Evolutionary conservation across 192 early-diverging fungal species (phyloP).

Genomic region (Coemansia sp.): DNA sequence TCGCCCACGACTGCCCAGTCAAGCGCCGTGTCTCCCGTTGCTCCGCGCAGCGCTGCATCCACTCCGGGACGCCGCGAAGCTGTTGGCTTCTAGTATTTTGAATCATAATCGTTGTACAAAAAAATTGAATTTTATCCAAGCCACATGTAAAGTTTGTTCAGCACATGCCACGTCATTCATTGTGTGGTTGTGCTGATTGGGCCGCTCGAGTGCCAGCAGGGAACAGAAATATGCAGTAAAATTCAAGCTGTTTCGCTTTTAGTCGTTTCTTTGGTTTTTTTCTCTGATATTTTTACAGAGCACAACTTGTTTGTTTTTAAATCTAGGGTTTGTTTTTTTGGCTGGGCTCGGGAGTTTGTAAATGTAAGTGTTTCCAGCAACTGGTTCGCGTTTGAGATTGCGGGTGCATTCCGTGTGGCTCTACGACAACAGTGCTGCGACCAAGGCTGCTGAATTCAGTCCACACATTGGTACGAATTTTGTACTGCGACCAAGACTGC

Average conservation of each 20-base stretch:
- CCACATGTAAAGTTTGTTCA: not conserved
- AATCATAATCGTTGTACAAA: not conserved
- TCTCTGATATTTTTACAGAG: not conserved
- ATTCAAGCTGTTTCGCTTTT: no score
- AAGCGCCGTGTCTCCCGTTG: constrained; percentile 27
- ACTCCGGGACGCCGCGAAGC: constrained; percentile 46
- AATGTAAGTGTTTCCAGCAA: not conserved
- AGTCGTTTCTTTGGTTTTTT: not conserved
- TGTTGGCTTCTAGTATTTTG: constrained; percentile 21
- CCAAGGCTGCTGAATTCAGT: no score
- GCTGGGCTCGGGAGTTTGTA: not conserved
- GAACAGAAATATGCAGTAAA: not conserved
- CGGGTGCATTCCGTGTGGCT: no score
- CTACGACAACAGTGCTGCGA: no score
- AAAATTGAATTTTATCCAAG: not conserved
- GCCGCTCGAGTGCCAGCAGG: not conserved
- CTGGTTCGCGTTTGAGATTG: no score
- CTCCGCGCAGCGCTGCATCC: constrained; percentile 50
- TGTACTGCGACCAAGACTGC: no score
- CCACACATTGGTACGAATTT: no score
- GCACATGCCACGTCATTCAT: constrained; percentile 1
- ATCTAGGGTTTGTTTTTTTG: constrained; percentile 2
- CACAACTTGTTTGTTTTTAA: constrained; percentile 2
- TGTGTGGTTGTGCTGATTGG: constrained; percentile 2
- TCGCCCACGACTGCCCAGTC: constrained; percentile 23